Evolutionary conservation across 495 filamentous ascomycete genomes (phyloP).

Genomic region (Glonium stellatum): DNA sequence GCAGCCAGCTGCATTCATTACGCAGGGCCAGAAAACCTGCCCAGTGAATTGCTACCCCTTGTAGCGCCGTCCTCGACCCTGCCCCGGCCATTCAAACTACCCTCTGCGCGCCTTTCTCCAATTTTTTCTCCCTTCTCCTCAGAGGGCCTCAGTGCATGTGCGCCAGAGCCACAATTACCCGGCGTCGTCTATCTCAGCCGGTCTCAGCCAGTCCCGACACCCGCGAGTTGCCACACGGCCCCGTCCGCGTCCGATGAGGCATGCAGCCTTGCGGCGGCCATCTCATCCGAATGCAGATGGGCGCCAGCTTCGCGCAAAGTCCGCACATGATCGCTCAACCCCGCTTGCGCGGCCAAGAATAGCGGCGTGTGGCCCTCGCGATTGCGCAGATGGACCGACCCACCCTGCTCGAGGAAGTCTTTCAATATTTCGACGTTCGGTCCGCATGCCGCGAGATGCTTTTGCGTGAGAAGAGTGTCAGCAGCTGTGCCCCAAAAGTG

Average conservation of each 20-base stretch:
- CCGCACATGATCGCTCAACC: conserved; percentile 53
- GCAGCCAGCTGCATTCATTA: no score
- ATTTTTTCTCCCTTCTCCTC: background rate
- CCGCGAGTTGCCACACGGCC: conserved; percentile 16
- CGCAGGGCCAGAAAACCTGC: no score
- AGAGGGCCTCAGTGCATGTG: background rate
- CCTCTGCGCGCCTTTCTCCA: no score
- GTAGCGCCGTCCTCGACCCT: no score
- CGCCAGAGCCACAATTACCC: conserved; percentile 19
- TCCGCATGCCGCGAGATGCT: conserved; percentile 61
- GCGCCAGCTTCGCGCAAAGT: conserved; percentile 65
- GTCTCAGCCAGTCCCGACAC: conserved; percentile 5
- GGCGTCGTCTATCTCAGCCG: conserved; percentile 13
- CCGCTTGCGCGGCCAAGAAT: conserved; percentile 63
- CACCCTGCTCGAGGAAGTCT: conserved; percentile 67
- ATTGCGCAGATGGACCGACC: conserved; percentile 82
- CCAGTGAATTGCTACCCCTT: no score
- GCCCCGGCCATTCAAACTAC: no score
- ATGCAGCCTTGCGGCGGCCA: conserved; percentile 32
- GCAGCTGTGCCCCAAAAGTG: conserved; percentile 5
- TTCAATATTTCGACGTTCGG: conserved; percentile 57
- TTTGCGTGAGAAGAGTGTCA: conserved; percentile 11
- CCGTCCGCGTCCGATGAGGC: conserved; percentile 17
- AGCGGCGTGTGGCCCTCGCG: conserved; percentile 73
- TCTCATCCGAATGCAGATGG: conserved; percentile 59